These are phyloP conservation scores for Magnusiomyces suaveolens DNA, from an alignment of 1,139 yeast genomes.

Conservation along the genomic window DNA sequence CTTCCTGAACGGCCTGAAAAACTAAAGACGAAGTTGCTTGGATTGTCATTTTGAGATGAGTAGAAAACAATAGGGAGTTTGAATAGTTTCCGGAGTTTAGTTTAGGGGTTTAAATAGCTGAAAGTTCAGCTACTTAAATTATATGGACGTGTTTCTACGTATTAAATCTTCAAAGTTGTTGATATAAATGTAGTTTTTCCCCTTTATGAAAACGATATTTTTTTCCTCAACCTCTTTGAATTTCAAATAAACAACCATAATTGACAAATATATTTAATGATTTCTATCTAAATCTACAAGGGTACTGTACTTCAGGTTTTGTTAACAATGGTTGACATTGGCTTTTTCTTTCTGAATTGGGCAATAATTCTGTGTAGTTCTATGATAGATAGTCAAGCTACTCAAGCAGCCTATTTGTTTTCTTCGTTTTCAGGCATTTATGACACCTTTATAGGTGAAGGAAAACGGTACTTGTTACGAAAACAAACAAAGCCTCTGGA, in stretches of 20 bases:
- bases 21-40: not conserved
- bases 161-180: no score
- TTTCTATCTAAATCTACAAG: not conserved
- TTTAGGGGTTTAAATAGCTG: no score
- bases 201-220: no score
- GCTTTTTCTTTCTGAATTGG: not conserved
- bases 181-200: no score
- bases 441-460: not conserved
- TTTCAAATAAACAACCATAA: not conserved
- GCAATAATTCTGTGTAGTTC: not conserved
- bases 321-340: not conserved
- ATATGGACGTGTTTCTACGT: no score
- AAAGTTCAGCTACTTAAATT: no score
- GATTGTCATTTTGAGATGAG: not conserved
- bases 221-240: not conserved
- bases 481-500: not conserved
- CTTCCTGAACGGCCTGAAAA: not conserved
- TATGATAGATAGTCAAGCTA: not conserved
- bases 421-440: not conserved
- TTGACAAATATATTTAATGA: not conserved
- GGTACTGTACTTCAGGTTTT: not conserved
- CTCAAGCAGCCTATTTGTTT: not conserved
- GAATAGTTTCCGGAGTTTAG: no score
- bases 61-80: no score
- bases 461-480: not conserved